Evolutionary conservation across 2,329 filamentous ascomycete species (phyloP), one percentile per base, ranked within the genome.

Genomic region (Pezicula radicicola): DNA sequence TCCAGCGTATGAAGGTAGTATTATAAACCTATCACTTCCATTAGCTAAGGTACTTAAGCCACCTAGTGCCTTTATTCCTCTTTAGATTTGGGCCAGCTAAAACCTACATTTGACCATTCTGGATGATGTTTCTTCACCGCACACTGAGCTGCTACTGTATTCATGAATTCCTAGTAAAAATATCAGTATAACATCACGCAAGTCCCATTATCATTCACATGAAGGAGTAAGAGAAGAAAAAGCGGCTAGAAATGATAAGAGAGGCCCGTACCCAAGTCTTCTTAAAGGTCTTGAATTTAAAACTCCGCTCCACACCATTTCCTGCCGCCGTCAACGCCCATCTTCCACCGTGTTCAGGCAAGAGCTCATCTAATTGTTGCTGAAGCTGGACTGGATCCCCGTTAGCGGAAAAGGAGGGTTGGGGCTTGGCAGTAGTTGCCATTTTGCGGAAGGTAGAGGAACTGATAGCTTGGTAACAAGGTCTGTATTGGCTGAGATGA

Each of bases 111-210:
- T 2, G 84, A 85, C 87, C 87, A 90, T 66, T 90, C 87, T 0
- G 87, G 87, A 62, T 91, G 87, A 65, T 91, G 87, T 60, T 83
- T 87, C 62, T 79, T 77, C 36, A 80, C 66, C 63, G 87, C 86
- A 70, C 85, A 88, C 61, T 89, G 79, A 30, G 84, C 70, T 10
- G 86, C 83, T 13, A 90, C 78, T 2, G 77, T 76, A n/a, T 84
- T 87, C 86, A 90, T 89, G 69, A 90, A 91, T 57, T 85, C 84
- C 84, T 87, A 55, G n/a, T 28, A 45, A 37, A 21, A 8, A 46
- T 40, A 19, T 42, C 30, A 27, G 36, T 21, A 19, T 16, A 16
- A 16, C 19, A 36, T 37, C 19, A 30, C 3, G 18, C 40, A 28
- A 41, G 21, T 40, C 43, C 18, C 43, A 45, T 36, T 18, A 39